A percentile compares a stretch with the other conserved stretches of the same genome.
phyloP scores from a whole-genome alignment of 306 rosid genomes.

The Dalbergia oliveri region DNA sequence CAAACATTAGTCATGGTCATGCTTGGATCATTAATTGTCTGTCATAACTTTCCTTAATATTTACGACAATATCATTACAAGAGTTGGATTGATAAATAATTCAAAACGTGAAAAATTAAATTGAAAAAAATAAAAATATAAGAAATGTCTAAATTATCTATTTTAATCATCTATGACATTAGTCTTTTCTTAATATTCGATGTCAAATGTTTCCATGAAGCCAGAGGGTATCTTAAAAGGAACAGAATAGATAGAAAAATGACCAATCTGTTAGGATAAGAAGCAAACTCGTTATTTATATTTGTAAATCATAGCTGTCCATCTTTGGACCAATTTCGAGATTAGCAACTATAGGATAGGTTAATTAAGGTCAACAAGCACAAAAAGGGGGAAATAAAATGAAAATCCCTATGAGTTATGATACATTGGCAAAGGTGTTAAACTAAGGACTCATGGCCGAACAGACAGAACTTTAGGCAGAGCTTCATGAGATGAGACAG shows the following conservation, averaged over 20 bases:
- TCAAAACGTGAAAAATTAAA: too few species aligned
- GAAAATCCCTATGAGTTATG: neutral
- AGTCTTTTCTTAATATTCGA: neutral
- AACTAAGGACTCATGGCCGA: slow-evolving; percentile 41
- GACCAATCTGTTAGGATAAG: neutral
- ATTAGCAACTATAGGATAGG: neutral
- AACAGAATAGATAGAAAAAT: neutral
- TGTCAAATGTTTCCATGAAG: neutral
- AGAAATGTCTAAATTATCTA: too few species aligned
- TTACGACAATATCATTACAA: too few species aligned
- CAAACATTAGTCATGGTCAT: too few species aligned
- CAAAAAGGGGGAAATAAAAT: neutral
- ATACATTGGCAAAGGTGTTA: slow-evolving; percentile 5
- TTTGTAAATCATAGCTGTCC: slow-evolving; percentile 7
- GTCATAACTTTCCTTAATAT: too few species aligned
- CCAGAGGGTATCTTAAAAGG: too few species aligned
- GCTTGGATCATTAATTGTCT: too few species aligned
- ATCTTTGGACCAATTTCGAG: slow-evolving; percentile 9
- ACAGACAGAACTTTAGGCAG: slow-evolving; percentile 60
- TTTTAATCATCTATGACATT: too few species aligned
- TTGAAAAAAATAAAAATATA: too few species aligned
- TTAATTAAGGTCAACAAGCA: neutral
- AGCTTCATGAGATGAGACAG: slow-evolving; percentile 50
- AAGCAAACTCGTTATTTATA: slow-evolving; percentile 5
- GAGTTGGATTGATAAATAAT: too few species aligned